Percentiles rank a stretch among this genome's conserved stretches.
Conservation (phyloP, 2,329 filamentous ascomycete genomes). For the Colletotrichum kahawae region DNA sequence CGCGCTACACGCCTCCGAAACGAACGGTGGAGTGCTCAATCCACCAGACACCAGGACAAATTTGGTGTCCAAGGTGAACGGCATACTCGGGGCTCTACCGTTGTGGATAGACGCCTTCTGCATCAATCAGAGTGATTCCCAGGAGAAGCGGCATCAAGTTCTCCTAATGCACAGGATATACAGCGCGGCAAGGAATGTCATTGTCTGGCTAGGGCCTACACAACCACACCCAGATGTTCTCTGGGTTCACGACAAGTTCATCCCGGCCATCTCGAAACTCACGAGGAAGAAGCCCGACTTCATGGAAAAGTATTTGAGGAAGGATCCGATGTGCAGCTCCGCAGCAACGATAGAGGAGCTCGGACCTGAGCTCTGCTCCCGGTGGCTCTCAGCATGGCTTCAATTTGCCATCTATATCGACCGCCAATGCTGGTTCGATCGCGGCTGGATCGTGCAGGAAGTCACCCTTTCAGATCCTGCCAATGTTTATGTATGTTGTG, state of each 20-base stretch:
- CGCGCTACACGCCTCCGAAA: background rate
- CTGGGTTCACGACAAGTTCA: background rate
- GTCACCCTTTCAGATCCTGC: constrained; percentile 11
- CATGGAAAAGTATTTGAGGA: background rate
- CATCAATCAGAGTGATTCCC: constrained; percentile 20
- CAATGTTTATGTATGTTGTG: constrained; percentile 14
- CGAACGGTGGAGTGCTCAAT: background rate
- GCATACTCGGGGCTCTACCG: background rate
- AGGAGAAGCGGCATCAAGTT: constrained; percentile 20
- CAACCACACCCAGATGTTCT: background rate
- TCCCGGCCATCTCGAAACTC: background rate
- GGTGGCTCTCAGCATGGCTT: background rate
- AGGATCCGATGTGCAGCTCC: background rate
- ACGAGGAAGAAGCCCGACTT: background rate
- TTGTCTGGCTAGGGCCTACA: constrained; percentile 11
- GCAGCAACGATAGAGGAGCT: background rate
- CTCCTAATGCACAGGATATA: constrained; percentile 24
- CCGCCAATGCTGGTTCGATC: constrained; percentile 16
- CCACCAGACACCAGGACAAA: background rate
- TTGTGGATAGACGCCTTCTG: constrained; percentile 25
- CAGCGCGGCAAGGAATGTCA: background rate
- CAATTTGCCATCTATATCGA: background rate
- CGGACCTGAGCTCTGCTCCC: background rate
- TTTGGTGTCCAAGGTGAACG: background rate
- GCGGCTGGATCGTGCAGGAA: constrained; percentile 26